Conservation (phyloP, 2,329 filamentous ascomycete genomes). For the Fusarium armeniacum region DNA sequence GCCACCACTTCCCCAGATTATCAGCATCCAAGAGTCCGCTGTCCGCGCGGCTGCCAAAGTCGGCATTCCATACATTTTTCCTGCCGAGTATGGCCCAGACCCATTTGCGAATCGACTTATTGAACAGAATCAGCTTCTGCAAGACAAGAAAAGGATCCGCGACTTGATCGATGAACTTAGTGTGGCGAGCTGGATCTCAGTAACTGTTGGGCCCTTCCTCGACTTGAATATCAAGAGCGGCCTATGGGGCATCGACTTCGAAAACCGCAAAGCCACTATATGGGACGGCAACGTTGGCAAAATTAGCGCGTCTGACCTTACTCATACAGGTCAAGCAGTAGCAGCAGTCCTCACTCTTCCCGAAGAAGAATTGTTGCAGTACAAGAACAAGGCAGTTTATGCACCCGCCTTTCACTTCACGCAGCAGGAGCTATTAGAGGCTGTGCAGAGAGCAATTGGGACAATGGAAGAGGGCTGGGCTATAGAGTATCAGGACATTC, state of each 20-base stretch:
- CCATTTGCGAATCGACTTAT: conserved; percentile 18
- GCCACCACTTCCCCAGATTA: conserved; percentile 25
- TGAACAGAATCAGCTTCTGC: conserved; percentile 23
- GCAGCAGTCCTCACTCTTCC: conserved; percentile 17
- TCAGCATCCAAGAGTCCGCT: conserved; percentile 28
- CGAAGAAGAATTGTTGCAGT: neutral
- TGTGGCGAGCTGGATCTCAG: conserved; percentile 31
- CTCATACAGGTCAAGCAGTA: conserved; percentile 10
- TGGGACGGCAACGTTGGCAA: conserved; percentile 6
- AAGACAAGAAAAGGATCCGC: conserved; percentile 23
- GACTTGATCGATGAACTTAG: conserved; percentile 27
- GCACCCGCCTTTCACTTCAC: conserved; percentile 1
- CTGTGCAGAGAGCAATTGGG: conserved; percentile 9
- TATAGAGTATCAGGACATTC: conserved; percentile 6
- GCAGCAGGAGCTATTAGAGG: conserved; percentile 25
- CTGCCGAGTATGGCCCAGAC: conserved; percentile 30
- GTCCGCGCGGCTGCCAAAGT: conserved; percentile 23
- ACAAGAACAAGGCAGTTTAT: conserved; percentile 31
- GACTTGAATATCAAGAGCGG: conserved; percentile 22
- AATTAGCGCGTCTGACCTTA: conserved; percentile 10
- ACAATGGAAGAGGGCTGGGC: conserved; percentile 25
- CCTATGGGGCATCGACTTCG: conserved; percentile 24
- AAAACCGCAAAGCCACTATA: conserved; percentile 19
- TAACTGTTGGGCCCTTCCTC: conserved; percentile 24
- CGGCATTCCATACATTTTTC: conserved; percentile 11